Base-by-base conservation (phyloP, 768 basidiomycete species). In the Boletus rex-veris region DNA sequence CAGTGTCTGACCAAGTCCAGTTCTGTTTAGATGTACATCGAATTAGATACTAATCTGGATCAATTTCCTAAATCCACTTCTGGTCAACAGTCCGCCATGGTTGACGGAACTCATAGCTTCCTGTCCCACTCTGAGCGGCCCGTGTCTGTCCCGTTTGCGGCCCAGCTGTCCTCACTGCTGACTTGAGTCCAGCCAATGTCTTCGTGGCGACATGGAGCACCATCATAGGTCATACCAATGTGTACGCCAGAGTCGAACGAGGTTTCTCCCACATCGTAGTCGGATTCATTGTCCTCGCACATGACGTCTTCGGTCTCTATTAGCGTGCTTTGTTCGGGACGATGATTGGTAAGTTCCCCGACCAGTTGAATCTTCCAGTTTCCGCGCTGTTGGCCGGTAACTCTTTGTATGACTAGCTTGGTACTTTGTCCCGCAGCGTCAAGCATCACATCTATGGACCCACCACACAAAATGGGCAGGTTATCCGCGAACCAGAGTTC, bases 401-500 rank as follows among this genome's bases (percentile, higher is more conserved):
- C 55, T 45, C 42, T 65, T 48, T 43, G 57, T 24, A 72, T 31
- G 16, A 58, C 50, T 40, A 77, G 57, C 19, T 49, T 58, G 4
- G 57, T 38, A 31, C 70, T 59, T 49, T 52, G 53, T 51, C 68
- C 68, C 4, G 55, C 57, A 57, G 45, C 59, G 24, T 63, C 45
- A 41, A 71, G 54, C 60, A 74, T 54, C 21, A 62, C 48, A 15
- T 70, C 64, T 10, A 71, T 53, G 14, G 66, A 66, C 16, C 74
- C 73, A 30, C 74, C 74, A 40, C 73, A 74, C 18, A 69, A 48
- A 39, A 64, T 24, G 5, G 65, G 55, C n/a, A 74, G 47, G 31
- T 68, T 52, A 3, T 67, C 80, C 72, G 63, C 79, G 74, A 52
- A 85, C 78, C 77, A 80, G 38, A 77, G 61, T 43, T 76, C 75